Percentiles rank a stretch among this genome's conserved stretches.
These are phyloP conservation scores for Coemansia sp. DNA, from an alignment of 192 early-diverging fungal species.

Conservation along the genomic window DNA sequence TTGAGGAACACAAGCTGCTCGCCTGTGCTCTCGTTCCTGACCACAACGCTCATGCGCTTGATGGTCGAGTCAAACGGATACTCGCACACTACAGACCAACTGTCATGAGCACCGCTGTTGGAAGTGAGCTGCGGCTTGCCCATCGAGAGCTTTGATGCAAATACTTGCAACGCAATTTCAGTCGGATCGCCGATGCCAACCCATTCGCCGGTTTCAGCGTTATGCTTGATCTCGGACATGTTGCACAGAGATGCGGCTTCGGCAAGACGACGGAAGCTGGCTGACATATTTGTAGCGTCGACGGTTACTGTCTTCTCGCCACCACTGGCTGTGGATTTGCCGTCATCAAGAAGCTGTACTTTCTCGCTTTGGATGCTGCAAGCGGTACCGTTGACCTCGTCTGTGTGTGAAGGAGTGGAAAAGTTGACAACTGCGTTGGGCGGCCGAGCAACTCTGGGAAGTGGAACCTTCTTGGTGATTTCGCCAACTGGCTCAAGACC, in stretches of 20 bases:
- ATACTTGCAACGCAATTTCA: slow-evolving; percentile 87
- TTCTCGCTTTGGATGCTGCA: slow-evolving; percentile 2
- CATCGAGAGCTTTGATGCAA: slow-evolving; percentile 76
- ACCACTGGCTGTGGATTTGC: not conserved
- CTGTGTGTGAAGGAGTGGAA: not conserved
- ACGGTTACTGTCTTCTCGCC: slow-evolving; percentile 31
- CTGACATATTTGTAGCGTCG: slow-evolving; percentile 39
- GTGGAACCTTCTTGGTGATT: slow-evolving; percentile 29
- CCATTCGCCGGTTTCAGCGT: slow-evolving; percentile 63
- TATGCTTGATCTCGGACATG: slow-evolving; percentile 70
- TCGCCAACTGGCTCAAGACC: slow-evolving; percentile 63
- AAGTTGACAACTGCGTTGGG: slow-evolving; percentile 27
- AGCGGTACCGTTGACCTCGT: not conserved
- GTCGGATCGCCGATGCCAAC: slow-evolving; percentile 85
- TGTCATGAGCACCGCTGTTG: slow-evolving; percentile 14
- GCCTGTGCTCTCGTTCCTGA: slow-evolving; percentile 34
- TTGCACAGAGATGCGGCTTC: slow-evolving; percentile 78
- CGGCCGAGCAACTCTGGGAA: slow-evolving; percentile 11
- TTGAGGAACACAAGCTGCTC: slow-evolving; percentile 69
- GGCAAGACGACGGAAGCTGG: slow-evolving; percentile 50
- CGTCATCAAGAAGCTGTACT: slow-evolving; percentile 2
- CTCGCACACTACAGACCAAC: slow-evolving; percentile 59
- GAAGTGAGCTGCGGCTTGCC: slow-evolving; percentile 63
- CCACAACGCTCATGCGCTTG: slow-evolving; percentile 92
- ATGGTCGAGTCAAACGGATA: slow-evolving; percentile 71